Percentiles rank a stretch among this genome's conserved stretches.
Evolutionary conservation across 1,284 basidiomycete species (phyloP).

Genomic region (Malassezia globosa): DNA sequence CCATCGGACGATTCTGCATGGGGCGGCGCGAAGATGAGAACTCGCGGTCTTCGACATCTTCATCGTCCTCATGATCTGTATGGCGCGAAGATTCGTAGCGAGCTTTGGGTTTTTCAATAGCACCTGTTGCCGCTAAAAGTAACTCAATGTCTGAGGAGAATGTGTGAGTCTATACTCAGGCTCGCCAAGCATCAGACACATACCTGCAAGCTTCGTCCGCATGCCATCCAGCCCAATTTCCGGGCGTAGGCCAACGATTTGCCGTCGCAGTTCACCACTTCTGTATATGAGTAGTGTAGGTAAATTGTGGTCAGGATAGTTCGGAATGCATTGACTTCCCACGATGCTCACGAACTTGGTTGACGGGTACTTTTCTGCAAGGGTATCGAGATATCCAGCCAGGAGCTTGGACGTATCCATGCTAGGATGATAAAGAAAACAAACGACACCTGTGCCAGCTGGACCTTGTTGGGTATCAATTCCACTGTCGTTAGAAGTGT

Average conservation of each 20-base stretch:
- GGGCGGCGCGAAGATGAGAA: too few species aligned
- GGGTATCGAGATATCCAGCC: conserved; percentile 58
- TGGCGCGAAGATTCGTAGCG: conserved; percentile 13
- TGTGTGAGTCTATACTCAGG: too few species aligned
- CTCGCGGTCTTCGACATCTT: conserved; percentile 14
- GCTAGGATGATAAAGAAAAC: conserved; percentile 72
- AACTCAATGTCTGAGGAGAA: conserved; percentile 34
- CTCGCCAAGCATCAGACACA: conserved; percentile 18
- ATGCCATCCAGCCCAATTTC: conserved; percentile 58
- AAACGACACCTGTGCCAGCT: conserved; percentile 69
- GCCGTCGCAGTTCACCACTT: conserved; percentile 74
- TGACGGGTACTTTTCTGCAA: conserved; percentile 71
- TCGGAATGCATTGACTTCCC: conserved; percentile 74
- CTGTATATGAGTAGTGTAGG: conserved; percentile 89
- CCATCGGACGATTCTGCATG: neutral
- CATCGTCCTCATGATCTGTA: conserved; percentile 19
- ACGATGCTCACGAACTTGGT: conserved; percentile 95
- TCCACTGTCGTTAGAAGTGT: conserved; percentile 23
- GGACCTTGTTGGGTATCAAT: conserved; percentile 10
- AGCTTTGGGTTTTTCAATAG: conserved; percentile 25
- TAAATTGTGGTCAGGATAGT: conserved; percentile 80
- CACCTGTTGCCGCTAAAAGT: conserved; percentile 37
- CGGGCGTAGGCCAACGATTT: conserved; percentile 61
- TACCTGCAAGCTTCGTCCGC: conserved; percentile 72
- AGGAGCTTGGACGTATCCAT: conserved; percentile 58